Percentiles rank a stretch among this genome's conserved stretches.
Evolutionary conservation across 2,329 filamentous ascomycete species (phyloP).

Genomic region (Apiospora kogelbergensis): DNA sequence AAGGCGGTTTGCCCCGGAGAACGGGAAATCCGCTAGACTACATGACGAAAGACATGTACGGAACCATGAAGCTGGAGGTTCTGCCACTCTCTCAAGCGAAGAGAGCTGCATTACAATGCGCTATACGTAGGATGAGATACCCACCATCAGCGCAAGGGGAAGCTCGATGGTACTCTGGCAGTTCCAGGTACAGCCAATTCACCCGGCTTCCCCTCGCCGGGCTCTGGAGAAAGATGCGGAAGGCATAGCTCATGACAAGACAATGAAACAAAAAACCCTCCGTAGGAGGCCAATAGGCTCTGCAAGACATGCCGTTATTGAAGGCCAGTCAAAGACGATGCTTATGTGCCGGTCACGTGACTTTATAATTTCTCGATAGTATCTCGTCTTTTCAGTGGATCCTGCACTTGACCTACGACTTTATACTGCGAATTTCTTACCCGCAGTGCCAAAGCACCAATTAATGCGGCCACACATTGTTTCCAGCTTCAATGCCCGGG

Average conservation of each 20-base stretch:
- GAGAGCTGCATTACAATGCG: not conserved
- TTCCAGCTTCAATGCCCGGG: slow-evolving; percentile 32
- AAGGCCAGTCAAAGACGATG: not conserved
- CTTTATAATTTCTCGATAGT: not conserved
- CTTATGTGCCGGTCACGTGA: not conserved
- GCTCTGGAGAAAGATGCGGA: not conserved
- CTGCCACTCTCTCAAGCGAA: not conserved
- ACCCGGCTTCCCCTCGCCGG: not conserved
- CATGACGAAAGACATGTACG: not conserved
- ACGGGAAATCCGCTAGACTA: not conserved
- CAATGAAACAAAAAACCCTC: not conserved
- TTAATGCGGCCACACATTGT: not conserved
- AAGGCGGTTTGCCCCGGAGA: not conserved
- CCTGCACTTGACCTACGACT: not conserved
- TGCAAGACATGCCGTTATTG: not conserved
- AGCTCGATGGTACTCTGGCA: not conserved
- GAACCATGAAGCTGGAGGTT: not conserved
- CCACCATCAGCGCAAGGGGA: not conserved
- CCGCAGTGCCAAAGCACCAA: not conserved
- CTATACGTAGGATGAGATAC: not conserved
- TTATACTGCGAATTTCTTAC: not conserved
- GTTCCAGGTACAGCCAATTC: not conserved
- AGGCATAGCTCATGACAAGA: not conserved
- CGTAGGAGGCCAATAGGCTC: not conserved
- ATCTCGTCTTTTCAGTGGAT: not conserved